Percentiles rank a stretch among this genome's conserved stretches.
Evolutionary conservation across 1,284 basidiomycete genomes (phyloP).

Genomic region (Austroboletus novae-zelandiae): DNA sequence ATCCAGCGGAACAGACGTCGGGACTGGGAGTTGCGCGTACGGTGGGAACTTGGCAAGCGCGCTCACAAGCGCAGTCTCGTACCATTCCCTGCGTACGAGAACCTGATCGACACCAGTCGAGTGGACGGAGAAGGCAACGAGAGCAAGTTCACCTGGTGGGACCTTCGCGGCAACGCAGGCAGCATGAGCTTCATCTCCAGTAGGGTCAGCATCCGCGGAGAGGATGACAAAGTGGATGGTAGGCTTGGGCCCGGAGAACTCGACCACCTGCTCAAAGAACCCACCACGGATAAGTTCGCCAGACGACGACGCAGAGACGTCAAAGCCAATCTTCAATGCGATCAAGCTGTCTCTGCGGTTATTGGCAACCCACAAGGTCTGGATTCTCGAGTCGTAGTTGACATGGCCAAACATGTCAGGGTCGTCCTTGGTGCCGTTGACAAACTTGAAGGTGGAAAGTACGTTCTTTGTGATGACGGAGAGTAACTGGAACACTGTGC

Average conservation of each 20-base stretch:
- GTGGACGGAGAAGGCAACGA: constrained; percentile 81
- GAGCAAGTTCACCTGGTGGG: constrained; percentile 67
- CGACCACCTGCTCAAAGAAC: constrained; percentile 74
- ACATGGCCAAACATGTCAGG: constrained; percentile 82
- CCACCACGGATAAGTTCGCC: constrained; percentile 60
- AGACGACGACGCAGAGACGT: constrained; percentile 49
- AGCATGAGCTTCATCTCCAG: constrained; percentile 74
- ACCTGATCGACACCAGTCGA: constrained; percentile 81
- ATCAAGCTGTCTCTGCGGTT: constrained; percentile 79
- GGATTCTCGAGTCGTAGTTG: constrained; percentile 76
- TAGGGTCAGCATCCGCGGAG: constrained; percentile 74
- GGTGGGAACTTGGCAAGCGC: constrained; percentile 62
- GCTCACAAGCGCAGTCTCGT: constrained; percentile 56
- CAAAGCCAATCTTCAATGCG: constrained; percentile 70
- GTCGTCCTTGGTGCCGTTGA: constrained; percentile 65
- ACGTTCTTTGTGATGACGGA: constrained; percentile 66
- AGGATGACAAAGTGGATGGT: constrained; percentile 85
- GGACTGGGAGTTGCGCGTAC: constrained; percentile 38
- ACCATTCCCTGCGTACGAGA: constrained; percentile 79
- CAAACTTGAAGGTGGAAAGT: constrained; percentile 75
- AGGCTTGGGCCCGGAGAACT: constrained; percentile 78
- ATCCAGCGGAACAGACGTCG: constrained; percentile 30
- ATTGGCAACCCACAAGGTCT: constrained; percentile 82
- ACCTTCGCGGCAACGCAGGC: constrained; percentile 79
- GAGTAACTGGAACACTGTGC: constrained; percentile 75